Evolutionary conservation across 371 early-diverging fungal genomes (phyloP).

Genomic region (Mortierella sp.): DNA sequence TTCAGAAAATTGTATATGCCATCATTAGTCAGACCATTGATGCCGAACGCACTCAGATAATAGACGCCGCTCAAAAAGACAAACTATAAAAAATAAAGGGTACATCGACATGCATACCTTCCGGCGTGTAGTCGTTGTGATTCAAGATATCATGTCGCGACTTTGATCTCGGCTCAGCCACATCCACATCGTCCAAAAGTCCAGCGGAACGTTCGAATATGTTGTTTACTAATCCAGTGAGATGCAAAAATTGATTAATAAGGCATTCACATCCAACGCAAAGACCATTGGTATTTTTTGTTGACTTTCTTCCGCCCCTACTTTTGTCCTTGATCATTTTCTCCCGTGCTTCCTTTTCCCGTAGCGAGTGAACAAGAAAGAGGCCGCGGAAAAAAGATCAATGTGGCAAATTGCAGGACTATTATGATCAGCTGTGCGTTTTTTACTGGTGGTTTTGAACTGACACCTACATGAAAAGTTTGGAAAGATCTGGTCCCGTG

Average conservation of each 20-base stretch:
- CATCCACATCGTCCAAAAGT: constrained; percentile 12
- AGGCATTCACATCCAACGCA: constrained; percentile 3
- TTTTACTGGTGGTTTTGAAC: neutral
- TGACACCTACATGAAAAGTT: constrained; percentile 79
- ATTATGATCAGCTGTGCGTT: neutral
- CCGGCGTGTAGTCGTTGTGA: constrained; percentile 40
- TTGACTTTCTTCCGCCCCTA: neutral
- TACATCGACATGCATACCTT: constrained; percentile 24
- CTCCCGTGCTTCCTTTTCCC: too few relatives aligned
- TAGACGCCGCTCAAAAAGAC: neutral
- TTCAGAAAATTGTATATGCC: too few relatives aligned
- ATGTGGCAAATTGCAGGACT: too few relatives aligned
- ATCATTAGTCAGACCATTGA: neutral
- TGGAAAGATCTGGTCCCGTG: constrained; percentile 79
- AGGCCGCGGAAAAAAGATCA: neutral
- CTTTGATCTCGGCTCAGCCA: constrained; percentile 19
- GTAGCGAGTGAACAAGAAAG: neutral
- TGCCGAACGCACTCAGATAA: neutral
- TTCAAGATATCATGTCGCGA: constrained; percentile 33
- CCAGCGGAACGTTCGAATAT: constrained; percentile 41
- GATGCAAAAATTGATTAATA: constrained; percentile 14
- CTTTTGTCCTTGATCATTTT: neutral
- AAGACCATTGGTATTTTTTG: neutral
- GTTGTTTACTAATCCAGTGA: constrained; percentile 37
- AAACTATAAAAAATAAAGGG: neutral